phyloP scores from a whole-genome alignment of 192 early-diverging fungal species.

The Chytriomyces confervae region DNA sequence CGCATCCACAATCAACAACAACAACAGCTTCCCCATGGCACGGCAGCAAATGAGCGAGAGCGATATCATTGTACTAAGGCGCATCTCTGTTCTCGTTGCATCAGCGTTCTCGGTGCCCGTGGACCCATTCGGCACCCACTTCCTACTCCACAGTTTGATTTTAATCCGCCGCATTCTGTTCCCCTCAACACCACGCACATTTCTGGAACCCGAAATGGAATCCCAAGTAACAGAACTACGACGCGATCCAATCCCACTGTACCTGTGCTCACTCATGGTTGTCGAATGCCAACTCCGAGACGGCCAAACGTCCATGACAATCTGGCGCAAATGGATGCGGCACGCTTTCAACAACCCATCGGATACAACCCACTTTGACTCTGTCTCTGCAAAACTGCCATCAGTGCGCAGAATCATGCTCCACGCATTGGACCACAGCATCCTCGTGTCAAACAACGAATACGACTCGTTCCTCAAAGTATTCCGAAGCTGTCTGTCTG shows the following conservation, averaged over 20 bases:
- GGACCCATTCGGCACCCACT: slow-evolving; percentile 14
- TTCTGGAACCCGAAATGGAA: not conserved
- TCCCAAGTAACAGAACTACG: not conserved
- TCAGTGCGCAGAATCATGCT: not conserved
- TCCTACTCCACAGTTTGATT: not conserved
- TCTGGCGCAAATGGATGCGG: not conserved
- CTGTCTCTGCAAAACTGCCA: not conserved
- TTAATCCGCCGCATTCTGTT: slow-evolving; percentile 5
- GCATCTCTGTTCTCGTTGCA: slow-evolving; percentile 3
- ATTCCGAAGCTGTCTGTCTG: not conserved
- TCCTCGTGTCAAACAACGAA: not conserved
- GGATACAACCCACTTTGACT: not conserved
- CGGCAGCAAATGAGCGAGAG: not conserved
- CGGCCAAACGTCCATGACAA: not conserved
- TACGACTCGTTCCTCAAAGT: slow-evolving; percentile 13
- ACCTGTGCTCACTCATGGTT: not conserved
- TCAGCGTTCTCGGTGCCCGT: slow-evolving; percentile 3
- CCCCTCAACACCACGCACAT: not conserved
- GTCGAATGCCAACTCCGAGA: slow-evolving; percentile 10
- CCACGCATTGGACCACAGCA: not conserved
- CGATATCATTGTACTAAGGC: not conserved
- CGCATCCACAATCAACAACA: not conserved
- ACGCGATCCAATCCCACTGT: not conserved
- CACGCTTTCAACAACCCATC: not conserved
- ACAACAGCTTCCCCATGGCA: not conserved